A percentile compares a stretch with the other conserved stretches of the same genome.
Evolutionary conservation across 176 grass and related monocot species (phyloP).

Genomic region (Tuctoria greenei): DNA sequence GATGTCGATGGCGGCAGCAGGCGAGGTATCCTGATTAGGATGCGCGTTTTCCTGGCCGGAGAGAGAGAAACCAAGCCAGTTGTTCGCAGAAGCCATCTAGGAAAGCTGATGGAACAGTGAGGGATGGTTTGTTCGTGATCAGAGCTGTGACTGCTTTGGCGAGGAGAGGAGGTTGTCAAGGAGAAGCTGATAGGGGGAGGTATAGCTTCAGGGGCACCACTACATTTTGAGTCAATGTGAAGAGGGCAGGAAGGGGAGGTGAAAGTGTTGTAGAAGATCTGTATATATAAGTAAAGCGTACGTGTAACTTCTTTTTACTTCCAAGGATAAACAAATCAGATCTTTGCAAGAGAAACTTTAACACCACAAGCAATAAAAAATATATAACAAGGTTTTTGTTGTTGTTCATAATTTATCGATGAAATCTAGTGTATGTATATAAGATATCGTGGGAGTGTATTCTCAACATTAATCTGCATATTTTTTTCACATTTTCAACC

Average conservation of each 20-base stretch:
- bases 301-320: background rate
- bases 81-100: slow-evolving; percentile 62
- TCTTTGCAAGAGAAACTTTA: no score
- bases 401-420: background rate
- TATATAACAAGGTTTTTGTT: no score
- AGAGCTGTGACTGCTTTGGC: slow-evolving; percentile 36
- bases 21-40: slow-evolving; percentile 41
- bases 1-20: slow-evolving; percentile 44
- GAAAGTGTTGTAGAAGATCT: slow-evolving; percentile 31
- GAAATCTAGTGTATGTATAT: background rate
- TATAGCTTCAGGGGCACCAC: slow-evolving; percentile 34
- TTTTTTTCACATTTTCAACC: background rate
- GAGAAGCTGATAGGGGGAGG: slow-evolving; percentile 23
- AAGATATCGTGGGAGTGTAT: background rate
- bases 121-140: slow-evolving; percentile 21
- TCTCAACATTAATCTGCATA: background rate
- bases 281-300: slow-evolving; percentile 40
- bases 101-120: slow-evolving; percentile 23
- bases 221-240: slow-evolving; percentile 56
- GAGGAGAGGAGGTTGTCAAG: slow-evolving; percentile 9
- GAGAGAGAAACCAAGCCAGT: slow-evolving; percentile 77
- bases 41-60: slow-evolving; percentile 58
- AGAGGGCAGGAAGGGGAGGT: slow-evolving; percentile 32
- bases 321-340: slow-evolving; percentile 5
- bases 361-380: no score